A percentile compares a stretch with the other conserved stretches of the same genome.
Evolutionary conservation across 2,329 filamentous ascomycete genomes (phyloP).

Genomic region (Aspergillus flavus): DNA sequence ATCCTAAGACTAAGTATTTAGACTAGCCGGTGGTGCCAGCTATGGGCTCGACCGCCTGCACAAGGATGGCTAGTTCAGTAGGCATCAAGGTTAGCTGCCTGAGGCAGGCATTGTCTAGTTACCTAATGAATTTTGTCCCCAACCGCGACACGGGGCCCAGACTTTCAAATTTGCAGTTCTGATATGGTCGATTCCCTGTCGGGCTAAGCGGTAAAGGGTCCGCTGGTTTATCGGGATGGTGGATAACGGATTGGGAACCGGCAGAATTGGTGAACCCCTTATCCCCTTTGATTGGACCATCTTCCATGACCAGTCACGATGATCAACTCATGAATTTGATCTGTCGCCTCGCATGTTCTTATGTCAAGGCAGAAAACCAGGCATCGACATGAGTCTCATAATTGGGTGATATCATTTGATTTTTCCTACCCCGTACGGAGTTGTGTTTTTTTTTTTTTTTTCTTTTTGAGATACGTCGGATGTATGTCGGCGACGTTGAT

Average conservation of each 20-base stretch:
- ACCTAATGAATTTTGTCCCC: not conserved
- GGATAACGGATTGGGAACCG: not conserved
- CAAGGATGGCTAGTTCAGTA: not conserved
- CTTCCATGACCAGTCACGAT: not conserved
- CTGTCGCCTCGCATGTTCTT: not conserved
- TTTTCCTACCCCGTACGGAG: not conserved
- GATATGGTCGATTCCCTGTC: not conserved
- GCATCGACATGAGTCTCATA: not conserved
- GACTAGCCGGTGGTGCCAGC: not conserved
- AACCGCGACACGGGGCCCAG: not conserved
- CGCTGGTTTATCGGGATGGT: not conserved
- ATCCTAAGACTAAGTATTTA: not conserved
- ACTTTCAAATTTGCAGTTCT: not conserved
- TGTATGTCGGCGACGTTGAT: not conserved
- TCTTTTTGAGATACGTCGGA: not conserved
- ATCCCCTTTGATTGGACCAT: not conserved
- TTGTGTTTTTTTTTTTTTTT: not conserved
- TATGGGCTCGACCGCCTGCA: not conserved
- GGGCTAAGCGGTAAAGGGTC: not conserved
- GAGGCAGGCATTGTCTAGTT: not conserved
- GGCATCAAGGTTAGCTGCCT: not conserved
- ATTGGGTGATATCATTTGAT: not conserved
- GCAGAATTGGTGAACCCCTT: not conserved
- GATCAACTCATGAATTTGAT: not conserved
- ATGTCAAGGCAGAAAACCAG: not conserved